Percentiles rank a stretch among this genome's conserved stretches.
These are phyloP conservation scores for Neoscytalidium dimidiatum DNA, from an alignment of 2,329 filamentous ascomycete genomes.

Conservation along the genomic window DNA sequence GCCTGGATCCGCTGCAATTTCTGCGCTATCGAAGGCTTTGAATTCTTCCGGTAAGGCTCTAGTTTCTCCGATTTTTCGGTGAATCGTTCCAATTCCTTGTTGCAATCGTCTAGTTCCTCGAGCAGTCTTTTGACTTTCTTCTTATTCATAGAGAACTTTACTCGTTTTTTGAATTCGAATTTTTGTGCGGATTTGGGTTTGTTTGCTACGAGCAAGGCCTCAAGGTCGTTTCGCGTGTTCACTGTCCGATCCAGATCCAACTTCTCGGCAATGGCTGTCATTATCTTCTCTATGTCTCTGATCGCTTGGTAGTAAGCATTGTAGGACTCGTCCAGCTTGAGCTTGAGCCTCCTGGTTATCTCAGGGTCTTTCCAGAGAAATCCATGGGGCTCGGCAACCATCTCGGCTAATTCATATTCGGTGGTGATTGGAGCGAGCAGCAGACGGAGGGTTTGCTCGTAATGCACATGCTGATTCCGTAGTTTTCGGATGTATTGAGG, in stretches of 20 bases:
- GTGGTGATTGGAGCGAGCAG: conserved; percentile 39
- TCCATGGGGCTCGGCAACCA: conserved; percentile 35
- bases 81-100: conserved; percentile 40
- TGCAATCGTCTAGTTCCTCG: conserved; percentile 40
- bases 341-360: conserved; percentile 31
- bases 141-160: conserved; percentile 40
- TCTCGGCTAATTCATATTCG: conserved; percentile 36
- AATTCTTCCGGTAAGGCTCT: conserved; percentile 34
- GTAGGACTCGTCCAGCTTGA: conserved; percentile 38
- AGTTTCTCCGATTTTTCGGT: conserved; percentile 40
- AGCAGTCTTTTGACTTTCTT: conserved; percentile 37
- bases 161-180: conserved; percentile 37
- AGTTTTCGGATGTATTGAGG: conserved; percentile 39
- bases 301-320: conserved; percentile 38
- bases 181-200: conserved; percentile 31
- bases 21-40: conserved; percentile 36
- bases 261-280: conserved; percentile 38
- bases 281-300: conserved; percentile 37
- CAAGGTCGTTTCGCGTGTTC: conserved; percentile 36
- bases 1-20: conserved; percentile 36
- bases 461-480: conserved; percentile 40
- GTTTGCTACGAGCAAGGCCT: conserved; percentile 36
- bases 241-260: conserved; percentile 37
- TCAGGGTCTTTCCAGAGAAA: conserved; percentile 35
- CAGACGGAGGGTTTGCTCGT: conserved; percentile 36